Base-by-base conservation (phyloP, 176 grass and related monocot species). In the Bolboschoenus planiculmis region DNA sequence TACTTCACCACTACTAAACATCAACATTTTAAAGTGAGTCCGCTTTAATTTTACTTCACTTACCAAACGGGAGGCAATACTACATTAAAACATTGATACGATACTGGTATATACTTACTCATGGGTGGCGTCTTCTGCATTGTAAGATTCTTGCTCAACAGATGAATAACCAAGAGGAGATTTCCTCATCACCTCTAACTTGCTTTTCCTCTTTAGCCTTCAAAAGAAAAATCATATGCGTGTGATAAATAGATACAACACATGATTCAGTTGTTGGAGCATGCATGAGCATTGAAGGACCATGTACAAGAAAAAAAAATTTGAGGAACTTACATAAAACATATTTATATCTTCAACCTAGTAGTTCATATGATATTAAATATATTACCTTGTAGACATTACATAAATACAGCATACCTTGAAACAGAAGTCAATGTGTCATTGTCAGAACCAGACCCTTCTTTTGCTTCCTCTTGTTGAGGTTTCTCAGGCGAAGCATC, bases 381-480 rank as follows among this genome's bases (percentile, higher is more conserved):
- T 61, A 1, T 78, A 26, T 78, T 54, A 39, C 36, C 18, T 68
- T 44, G 10, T 55, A 58, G 29, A 65, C 84, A 74, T 62, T 47
- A 58, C 64, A 87, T 68, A 78, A 85, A 73, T 79, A 70, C 30
- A 51, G 58, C 68, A 90, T 87, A 97, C 94, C 92, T 88, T 82
- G 88, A 66, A 81, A 97, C 55, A 78, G 90, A 90, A 43, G 79
- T 79, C 75, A 94, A 89, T 20, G 84, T 86, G 35, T 85, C 85
- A 64, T 86, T 56, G 65, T 94, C 90, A 85, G 90, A 92, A 83
- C 87, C 63, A 63, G 35, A 30, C 4, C 80, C 85, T 60, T 60
- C 55, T 47, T n/a, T 77, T 90, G 29, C 51, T 78, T 90, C 90
- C 53, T 83, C 65, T 85, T 86, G 40, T 74, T 85, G 77, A 78